Base-by-base conservation (phyloP, 2,329 filamentous ascomycete genomes). In the Xenosphaeropsis pyriputrescens region DNA sequence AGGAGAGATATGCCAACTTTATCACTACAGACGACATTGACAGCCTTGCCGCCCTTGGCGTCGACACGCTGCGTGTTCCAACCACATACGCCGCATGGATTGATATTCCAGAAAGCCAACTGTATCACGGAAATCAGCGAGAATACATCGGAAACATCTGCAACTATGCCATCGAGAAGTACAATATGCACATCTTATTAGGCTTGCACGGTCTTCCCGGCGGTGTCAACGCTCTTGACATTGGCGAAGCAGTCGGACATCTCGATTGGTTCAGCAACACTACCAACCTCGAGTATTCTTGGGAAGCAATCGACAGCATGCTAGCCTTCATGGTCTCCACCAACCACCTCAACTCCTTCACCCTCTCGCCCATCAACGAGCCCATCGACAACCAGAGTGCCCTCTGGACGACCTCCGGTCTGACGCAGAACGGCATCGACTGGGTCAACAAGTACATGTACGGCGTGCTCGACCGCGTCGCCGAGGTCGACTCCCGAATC, bases 281-380 rank as follows among this genome's bases (percentile, higher is more conserved):
- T 16, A 58, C 52, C 8, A 53, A 52, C 18, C 43, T 59, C 8
- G 50, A 53, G 30, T 57, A 53, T 31, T 57, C 53, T 1, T 50
- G 50, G 37, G 34, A 49, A 22, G 55, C 51, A 6, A 46, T 59
- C 30, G 54, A 57, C 14, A 46, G 46, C 2, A 48, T 55, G 2
- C 41, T 59, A 11, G 38, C 41, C n/a, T 61, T 53, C 39, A 53
- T 61, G 35, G 39, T 51, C 34, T 38, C 37, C 8, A 54, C 51
- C 5, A 50, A 49, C 11, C 46, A 39, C 14, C 46, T 48, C 5
- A 45, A 56, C 36, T 49, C 47, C 8, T 59, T 52, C 44, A 57
- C 55, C 37, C 42, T 61, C 31, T 50, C 47, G 3, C 55, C 57
- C 5, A 53, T 61, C 44, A 61, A 61, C 44, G 57, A 61, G 37